Base-by-base conservation (phyloP, 768 basidiomycete genomes). In the Russula vinacea region DNA sequence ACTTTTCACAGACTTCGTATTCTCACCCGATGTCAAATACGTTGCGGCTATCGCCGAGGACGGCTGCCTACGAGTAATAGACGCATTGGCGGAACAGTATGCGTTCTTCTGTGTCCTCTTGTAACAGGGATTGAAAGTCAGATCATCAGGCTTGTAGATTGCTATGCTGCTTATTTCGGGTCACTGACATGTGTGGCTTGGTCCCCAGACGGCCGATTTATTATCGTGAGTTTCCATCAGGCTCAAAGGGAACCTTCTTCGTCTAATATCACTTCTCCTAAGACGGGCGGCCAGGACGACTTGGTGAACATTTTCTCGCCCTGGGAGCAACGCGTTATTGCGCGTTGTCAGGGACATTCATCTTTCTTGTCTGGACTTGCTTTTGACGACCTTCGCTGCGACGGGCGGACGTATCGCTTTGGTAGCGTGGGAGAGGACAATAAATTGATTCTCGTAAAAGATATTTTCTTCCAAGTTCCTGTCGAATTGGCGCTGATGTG, bases 231-330 rank as follows among this genome's bases (percentile, higher is more conserved):
- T 60, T 24, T 13, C 29, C 19, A 37, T 47, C n/a, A n/a, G 22
- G 3, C 13, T 58, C 32, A 16, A 32, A 14, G 22, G 13, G 8
- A 0, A 17, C 11, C 16, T 49, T 29, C 5, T 16, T 26, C n/a
- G 58, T 51, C 64, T 39, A n/a, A n/a, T 53, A 37, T 54, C 49
- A 47, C 54, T 39, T 40, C 29, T 16, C 24, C 5, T 56, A 69
- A 94, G 91, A 92, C 93, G 1, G 97, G 95, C 14, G 97, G 97
- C 0, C 95, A 99, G 78, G 97, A 99, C 71, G 97, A 99, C 72
- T 81, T 98, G 11, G 77, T 97, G 60, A 96, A 95, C 5, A 90
- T 99, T 64, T 92, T 93, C 74, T 94, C 95, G 0, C 94, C 94
- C 0, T 90, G 88, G 83, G 97, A 98, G 73, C 89, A 93, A 73